These are phyloP conservation scores for Sarcomyxa edulis DNA, from an alignment of 768 basidiomycete species.

Conservation along the genomic window DNA sequence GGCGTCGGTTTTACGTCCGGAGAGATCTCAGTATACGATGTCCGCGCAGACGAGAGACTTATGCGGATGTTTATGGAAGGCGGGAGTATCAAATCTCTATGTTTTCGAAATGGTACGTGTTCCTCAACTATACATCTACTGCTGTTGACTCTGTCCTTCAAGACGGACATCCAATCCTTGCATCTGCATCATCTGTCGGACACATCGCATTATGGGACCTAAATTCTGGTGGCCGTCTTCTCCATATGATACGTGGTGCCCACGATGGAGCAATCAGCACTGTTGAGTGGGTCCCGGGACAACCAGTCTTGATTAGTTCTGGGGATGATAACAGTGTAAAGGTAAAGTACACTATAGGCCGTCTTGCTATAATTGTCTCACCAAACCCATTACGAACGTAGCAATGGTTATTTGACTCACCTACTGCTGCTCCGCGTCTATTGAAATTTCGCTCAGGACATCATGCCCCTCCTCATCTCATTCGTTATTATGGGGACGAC, in stretches of 20 bases:
- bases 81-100: constrained; percentile 66
- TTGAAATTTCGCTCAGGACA: constrained; percentile 94
- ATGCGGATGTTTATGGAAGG: constrained; percentile 91
- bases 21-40: constrained; percentile 83
- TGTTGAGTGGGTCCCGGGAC: constrained; percentile 89
- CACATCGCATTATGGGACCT: constrained; percentile 94
- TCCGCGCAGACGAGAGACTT: constrained; percentile 84
- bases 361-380: background rate
- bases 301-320: constrained; percentile 84
- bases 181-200: constrained; percentile 81
- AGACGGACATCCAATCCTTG: constrained; percentile 89
- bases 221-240: constrained; percentile 69
- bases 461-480: constrained; percentile 83
- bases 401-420: constrained; percentile 99
- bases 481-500: constrained; percentile 95
- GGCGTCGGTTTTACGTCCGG: constrained; percentile 91
- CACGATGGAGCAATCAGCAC: constrained; percentile 84
- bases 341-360: constrained; percentile 34
- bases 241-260: constrained; percentile 84
- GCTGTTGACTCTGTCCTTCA: constrained; percentile 5
- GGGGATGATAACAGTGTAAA: constrained; percentile 96
- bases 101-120: constrained; percentile 79
- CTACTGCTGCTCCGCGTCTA: constrained; percentile 77
- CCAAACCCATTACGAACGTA: constrained; percentile 22
- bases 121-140: background rate